These are phyloP conservation scores for Aurifilum marmelostoma DNA, from an alignment of 2,329 filamentous ascomycete species.

Conservation along the genomic window DNA sequence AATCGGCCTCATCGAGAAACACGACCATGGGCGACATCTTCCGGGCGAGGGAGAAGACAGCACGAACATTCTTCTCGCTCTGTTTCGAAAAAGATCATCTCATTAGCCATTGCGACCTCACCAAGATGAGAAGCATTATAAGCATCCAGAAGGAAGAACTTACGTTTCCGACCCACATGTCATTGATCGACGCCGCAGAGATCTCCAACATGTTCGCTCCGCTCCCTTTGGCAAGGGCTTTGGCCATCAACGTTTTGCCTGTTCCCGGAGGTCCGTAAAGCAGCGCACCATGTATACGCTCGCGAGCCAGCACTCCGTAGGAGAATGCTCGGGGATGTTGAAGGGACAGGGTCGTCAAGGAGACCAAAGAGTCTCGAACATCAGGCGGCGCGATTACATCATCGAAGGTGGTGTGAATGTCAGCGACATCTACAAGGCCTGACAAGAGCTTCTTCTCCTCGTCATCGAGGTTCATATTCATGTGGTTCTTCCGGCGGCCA, in stretches of 20 bases:
- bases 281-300: slow-evolving; percentile 87
- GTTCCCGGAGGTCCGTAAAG: slow-evolving; percentile 87
- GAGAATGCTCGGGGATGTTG: slow-evolving; percentile 91
- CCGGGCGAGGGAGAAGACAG: slow-evolving; percentile 87
- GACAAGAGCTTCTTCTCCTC: slow-evolving; percentile 83
- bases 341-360: slow-evolving; percentile 84
- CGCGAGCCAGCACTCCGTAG: slow-evolving; percentile 89
- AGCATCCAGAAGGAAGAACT: neutral
- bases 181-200: slow-evolving; percentile 87
- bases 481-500: slow-evolving; percentile 18
- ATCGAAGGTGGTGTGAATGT: slow-evolving; percentile 83
- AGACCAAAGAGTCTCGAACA: slow-evolving; percentile 85
- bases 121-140: neutral
- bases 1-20: slow-evolving; percentile 96
- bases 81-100: neutral
- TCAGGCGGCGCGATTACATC: slow-evolving; percentile 83
- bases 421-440: slow-evolving; percentile 79
- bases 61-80: slow-evolving; percentile 89
- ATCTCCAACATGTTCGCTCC: slow-evolving; percentile 81
- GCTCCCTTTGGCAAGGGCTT: slow-evolving; percentile 69
- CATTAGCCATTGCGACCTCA: neutral
- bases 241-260: slow-evolving; percentile 71
- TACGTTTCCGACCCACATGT: slow-evolving; percentile 91
- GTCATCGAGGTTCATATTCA: slow-evolving; percentile 60
- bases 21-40: slow-evolving; percentile 91